These are phyloP conservation scores for Furcasterigmium sp. DNA, from an alignment of 2,329 filamentous ascomycete species.

Conservation along the genomic window DNA sequence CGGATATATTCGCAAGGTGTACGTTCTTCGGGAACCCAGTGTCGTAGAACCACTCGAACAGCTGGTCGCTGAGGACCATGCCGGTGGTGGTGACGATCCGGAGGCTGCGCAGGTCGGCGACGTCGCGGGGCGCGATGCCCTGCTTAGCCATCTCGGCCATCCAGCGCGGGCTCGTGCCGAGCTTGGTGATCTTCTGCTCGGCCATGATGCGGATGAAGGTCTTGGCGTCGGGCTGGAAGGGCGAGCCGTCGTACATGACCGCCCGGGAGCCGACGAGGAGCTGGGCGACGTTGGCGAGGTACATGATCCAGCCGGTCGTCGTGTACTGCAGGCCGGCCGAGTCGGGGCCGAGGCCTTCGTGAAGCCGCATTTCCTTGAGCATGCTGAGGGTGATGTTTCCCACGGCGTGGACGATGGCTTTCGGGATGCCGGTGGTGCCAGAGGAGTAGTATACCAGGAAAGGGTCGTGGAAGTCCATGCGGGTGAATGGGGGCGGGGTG, in stretches of 20 bases:
- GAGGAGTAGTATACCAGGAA: slow-evolving; percentile 75
- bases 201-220: slow-evolving; percentile 59
- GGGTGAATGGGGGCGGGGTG: slow-evolving; percentile 45
- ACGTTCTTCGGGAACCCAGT: slow-evolving; percentile 60
- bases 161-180: slow-evolving; percentile 74
- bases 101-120: slow-evolving; percentile 58
- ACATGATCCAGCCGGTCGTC: slow-evolving; percentile 88
- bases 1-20: slow-evolving; percentile 69
- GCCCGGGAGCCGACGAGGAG: slow-evolving; percentile 56
- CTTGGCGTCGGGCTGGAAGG: slow-evolving; percentile 64
- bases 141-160: slow-evolving; percentile 66
- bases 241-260: slow-evolving; percentile 79
- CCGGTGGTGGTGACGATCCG: slow-evolving; percentile 65
- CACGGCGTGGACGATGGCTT: slow-evolving; percentile 77
- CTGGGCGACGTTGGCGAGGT: slow-evolving; percentile 54
- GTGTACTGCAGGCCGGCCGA: slow-evolving; percentile 50
- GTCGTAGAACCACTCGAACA: slow-evolving; percentile 78
- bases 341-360: slow-evolving; percentile 34
- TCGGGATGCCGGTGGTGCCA: slow-evolving; percentile 78
- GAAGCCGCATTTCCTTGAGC: slow-evolving; percentile 53
- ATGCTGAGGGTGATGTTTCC: slow-evolving; percentile 55
- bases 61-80: slow-evolving; percentile 72
- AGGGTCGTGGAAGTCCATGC: slow-evolving; percentile 66
- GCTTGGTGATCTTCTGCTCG: slow-evolving; percentile 61
- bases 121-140: slow-evolving; percentile 54